phyloP scores from a whole-genome alignment of 148 eudicot genomes.

The Amaranthus cruentus region DNA sequence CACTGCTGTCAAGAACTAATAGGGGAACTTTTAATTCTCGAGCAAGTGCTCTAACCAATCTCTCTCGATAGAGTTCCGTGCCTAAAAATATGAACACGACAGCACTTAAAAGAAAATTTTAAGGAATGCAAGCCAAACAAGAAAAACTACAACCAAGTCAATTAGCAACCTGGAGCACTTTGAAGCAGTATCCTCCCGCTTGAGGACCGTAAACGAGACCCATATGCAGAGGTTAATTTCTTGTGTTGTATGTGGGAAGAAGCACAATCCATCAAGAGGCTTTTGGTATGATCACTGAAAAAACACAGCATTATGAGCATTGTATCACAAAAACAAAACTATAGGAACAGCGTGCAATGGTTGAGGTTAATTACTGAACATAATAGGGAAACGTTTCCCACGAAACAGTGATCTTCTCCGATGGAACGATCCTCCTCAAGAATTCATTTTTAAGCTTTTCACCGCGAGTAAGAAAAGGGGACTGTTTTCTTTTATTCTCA shows the following conservation, averaged over 20 bases:
- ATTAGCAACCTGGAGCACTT: conserved; percentile 76
- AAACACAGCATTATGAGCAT: conserved; percentile 16
- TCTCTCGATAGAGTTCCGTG: conserved; percentile 92
- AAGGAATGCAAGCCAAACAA: conserved; percentile 5
- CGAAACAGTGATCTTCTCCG: conserved; percentile 87
- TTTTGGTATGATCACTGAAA: conserved; percentile 75
- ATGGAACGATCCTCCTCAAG: conserved; percentile 74
- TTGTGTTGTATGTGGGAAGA: conserved; percentile 75
- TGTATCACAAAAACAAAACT: neutral
- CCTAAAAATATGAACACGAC: conserved; percentile 39
- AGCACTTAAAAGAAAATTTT: neutral
- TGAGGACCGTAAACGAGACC: conserved; percentile 70
- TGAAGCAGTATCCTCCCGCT: conserved; percentile 89
- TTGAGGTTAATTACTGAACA: conserved; percentile 51
- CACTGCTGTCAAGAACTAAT: conserved; percentile 86
- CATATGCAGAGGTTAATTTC: conserved; percentile 59
- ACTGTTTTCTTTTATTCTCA: conserved; percentile 76
- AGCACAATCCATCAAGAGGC: conserved; percentile 76
- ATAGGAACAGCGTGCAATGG: conserved; percentile 4
- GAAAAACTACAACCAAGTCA: neutral
- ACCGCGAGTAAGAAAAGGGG: conserved; percentile 72
- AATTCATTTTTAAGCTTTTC: conserved; percentile 85
- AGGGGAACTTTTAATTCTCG: conserved; percentile 78
- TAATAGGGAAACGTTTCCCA: conserved; percentile 94
- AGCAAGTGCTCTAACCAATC: conserved; percentile 90